Percentiles rank a stretch among this genome's conserved stretches.
Evolutionary conservation across 2,329 filamentous ascomycete species (phyloP).

Genomic region (Aspergillus sp.): DNA sequence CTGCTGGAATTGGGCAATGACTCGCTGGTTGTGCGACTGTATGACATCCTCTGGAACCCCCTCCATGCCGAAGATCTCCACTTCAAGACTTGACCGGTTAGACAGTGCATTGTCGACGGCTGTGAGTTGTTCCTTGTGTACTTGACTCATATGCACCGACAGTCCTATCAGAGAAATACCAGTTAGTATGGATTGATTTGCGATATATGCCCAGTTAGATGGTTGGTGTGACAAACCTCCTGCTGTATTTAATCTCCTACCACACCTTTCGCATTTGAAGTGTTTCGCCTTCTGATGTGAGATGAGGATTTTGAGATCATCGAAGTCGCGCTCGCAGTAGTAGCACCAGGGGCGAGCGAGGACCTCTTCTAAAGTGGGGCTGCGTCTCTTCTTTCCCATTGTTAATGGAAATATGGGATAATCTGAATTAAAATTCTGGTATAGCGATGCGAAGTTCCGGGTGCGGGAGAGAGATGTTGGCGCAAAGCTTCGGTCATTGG

Average conservation of each 20-base stretch:
- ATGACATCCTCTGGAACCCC: constrained; percentile 86
- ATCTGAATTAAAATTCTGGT: background rate
- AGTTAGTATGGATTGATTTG: background rate
- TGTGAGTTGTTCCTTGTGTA: constrained; percentile 89
- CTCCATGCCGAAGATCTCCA: constrained; percentile 98
- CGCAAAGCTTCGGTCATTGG: background rate
- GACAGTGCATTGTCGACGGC: constrained; percentile 90
- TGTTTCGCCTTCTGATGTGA: constrained; percentile 99
- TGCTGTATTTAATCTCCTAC: constrained; percentile 84
- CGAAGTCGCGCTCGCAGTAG: constrained; percentile 99
- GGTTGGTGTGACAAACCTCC: constrained; percentile 65
- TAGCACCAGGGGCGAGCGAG: constrained; percentile 92
- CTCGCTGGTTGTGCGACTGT: constrained; percentile 79
- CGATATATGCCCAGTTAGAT: background rate
- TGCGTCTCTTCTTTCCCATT: constrained; percentile 90
- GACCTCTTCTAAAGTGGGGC: constrained; percentile 83
- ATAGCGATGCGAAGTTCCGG: background rate
- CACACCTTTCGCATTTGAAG: constrained; percentile 94
- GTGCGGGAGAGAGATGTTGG: background rate
- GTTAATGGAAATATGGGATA: constrained; percentile 24
- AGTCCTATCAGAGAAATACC: constrained; percentile 60
- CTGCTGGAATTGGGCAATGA: constrained; percentile 82
- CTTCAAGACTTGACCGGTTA: constrained; percentile 79
- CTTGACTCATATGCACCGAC: constrained; percentile 95
- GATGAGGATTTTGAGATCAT: constrained; percentile 93